Percentiles rank a stretch among this genome's conserved stretches.
These are phyloP conservation scores for Albizia julibrissin DNA, from an alignment of 306 rosid genomes.

Conservation along the genomic window DNA sequence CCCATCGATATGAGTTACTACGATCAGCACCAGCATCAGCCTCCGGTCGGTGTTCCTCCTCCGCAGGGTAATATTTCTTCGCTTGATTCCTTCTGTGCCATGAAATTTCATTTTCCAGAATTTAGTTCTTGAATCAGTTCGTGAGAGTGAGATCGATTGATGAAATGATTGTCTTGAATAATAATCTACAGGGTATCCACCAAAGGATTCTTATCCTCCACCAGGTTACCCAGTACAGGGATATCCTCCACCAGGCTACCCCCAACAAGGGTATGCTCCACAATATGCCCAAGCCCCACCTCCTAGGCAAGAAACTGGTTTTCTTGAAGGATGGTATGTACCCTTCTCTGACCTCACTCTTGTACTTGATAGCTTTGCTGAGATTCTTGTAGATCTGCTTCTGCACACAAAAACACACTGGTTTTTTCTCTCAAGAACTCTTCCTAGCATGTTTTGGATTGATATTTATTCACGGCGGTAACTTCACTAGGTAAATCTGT, in stretches of 20 bases:
- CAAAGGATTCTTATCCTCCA: conserved; percentile 52
- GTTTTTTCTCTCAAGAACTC: neutral
- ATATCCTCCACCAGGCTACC: conserved; percentile 39
- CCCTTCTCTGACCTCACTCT: neutral
- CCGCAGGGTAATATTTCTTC: conserved; percentile 44
- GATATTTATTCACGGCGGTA: neutral
- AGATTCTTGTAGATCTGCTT: neutral
- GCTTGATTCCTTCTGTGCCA: neutral
- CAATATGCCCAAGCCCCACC: conserved; percentile 48
- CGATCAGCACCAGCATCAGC: conserved; percentile 55
- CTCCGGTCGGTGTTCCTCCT: conserved; percentile 64
- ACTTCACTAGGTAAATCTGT: neutral
- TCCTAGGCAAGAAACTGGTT: conserved; percentile 40
- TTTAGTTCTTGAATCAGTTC: neutral
- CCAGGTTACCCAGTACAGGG: conserved; percentile 49
- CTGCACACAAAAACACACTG: no score
- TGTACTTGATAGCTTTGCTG: neutral
- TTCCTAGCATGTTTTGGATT: neutral
- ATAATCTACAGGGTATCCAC: conserved; percentile 45
- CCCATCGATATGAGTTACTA: conserved; percentile 44
- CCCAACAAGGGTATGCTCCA: conserved; percentile 40
- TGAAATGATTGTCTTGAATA: neutral
- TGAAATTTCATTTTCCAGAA: neutral
- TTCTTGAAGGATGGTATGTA: conserved; percentile 56
- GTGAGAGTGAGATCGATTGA: neutral